Evolutionary conservation across 1,284 basidiomycete species (phyloP).

Genomic region (Rhodotorula sp.): DNA sequence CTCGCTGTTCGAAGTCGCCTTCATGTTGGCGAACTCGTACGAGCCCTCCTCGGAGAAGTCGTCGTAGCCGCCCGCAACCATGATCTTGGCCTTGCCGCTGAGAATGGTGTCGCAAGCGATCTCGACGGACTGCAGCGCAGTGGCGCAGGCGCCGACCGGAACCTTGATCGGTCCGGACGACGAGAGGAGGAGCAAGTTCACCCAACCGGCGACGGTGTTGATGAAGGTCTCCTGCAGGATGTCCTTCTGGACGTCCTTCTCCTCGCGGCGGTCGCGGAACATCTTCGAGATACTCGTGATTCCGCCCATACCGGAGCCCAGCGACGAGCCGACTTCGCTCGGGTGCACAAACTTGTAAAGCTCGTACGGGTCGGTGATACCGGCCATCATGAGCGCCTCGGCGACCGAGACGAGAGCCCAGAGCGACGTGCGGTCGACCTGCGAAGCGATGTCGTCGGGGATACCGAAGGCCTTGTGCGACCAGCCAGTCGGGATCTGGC

Average conservation of each 20-base stretch:
- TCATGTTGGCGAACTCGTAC: slow-evolving; percentile 81
- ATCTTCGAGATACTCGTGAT: slow-evolving; percentile 72
- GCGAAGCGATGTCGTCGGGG: slow-evolving; percentile 93
- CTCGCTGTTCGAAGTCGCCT: slow-evolving; percentile 94
- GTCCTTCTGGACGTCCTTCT: slow-evolving; percentile 96
- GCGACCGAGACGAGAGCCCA: slow-evolving; percentile 95
- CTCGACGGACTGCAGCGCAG: slow-evolving; percentile 93
- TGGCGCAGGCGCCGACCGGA: slow-evolving; percentile 97
- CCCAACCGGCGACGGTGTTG: slow-evolving; percentile 96
- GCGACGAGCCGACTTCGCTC: slow-evolving; percentile 84
- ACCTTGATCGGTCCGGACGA: slow-evolving; percentile 97
- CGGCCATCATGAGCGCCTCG: slow-evolving; percentile 94
- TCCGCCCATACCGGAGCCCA: slow-evolving; percentile 98
- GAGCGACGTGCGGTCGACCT: slow-evolving; percentile 89
- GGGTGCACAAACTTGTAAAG: slow-evolving; percentile 95
- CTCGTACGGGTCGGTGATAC: slow-evolving; percentile 96
- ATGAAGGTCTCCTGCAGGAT: slow-evolving; percentile 98
- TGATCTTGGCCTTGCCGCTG: slow-evolving; percentile 95
- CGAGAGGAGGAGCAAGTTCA: slow-evolving; percentile 88
- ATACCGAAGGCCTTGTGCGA: slow-evolving; percentile 93
- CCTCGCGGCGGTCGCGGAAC: slow-evolving; percentile 98
- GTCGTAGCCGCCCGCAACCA: slow-evolving; percentile 98
- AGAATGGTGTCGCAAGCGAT: slow-evolving; percentile 95
- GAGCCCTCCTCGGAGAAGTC: slow-evolving; percentile 74
- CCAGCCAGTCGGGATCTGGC: slow-evolving; percentile 97